A percentile compares a stretch with the other conserved stretches of the same genome.
Conservation (phyloP, 1,284 basidiomycete species). For the Wolfiporia cocos region DNA sequence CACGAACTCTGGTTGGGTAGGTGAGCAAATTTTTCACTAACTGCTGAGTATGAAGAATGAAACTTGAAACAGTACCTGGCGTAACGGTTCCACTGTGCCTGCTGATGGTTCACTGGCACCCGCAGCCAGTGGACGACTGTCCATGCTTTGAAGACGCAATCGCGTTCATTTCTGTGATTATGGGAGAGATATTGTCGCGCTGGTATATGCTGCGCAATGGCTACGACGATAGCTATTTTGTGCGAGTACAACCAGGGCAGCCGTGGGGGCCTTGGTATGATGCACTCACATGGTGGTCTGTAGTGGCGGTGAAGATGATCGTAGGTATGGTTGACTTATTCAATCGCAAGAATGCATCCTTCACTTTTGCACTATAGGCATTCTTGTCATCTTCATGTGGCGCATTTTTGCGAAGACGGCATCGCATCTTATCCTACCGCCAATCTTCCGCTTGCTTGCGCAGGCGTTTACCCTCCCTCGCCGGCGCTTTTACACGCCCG, state of each 20-base stretch:
- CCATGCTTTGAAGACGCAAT: constrained; percentile 99
- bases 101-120: constrained; percentile 81
- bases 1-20: constrained; percentile 43
- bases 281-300: constrained; percentile 45
- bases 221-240: constrained; percentile 27
- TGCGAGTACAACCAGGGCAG: constrained; percentile 50
- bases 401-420: constrained; percentile 77
- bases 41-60: too few species aligned
- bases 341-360: not conserved
- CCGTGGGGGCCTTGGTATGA: constrained; percentile 46
- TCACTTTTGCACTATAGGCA: constrained; percentile 26
- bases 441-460: constrained; percentile 71
- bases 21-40: constrained; percentile 27
- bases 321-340: constrained; percentile 33
- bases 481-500: constrained; percentile 81
- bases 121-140: constrained; percentile 92
- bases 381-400: constrained; percentile 77
- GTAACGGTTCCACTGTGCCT: constrained; percentile 63
- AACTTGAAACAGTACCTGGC: constrained; percentile 54
- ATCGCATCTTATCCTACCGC: constrained; percentile 72
- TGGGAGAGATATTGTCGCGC: constrained; percentile 68
- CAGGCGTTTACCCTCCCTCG: constrained; percentile 62
- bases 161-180: constrained; percentile 81
- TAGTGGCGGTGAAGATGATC: constrained; percentile 57
- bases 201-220: constrained; percentile 47